phyloP scores from a whole-genome alignment of 2,329 filamentous ascomycete species.

The Lachnellula subtilissima region DNA sequence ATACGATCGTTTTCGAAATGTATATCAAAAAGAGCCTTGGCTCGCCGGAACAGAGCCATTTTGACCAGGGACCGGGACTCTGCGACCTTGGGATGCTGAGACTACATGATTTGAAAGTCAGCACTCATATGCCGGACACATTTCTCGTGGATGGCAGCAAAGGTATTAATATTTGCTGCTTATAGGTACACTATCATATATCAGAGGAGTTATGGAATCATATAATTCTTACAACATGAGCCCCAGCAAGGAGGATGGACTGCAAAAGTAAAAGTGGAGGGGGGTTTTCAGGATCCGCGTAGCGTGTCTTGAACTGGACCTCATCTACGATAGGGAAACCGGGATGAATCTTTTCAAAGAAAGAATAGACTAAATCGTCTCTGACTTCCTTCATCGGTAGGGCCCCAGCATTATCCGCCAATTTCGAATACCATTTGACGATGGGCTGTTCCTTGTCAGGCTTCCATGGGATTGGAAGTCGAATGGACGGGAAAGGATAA shows the following conservation, averaged over 20 bases:
- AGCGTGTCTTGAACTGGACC: slow-evolving; percentile 17
- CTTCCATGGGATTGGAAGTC: slow-evolving; percentile 14
- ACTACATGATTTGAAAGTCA: too few species aligned
- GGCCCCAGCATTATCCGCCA: slow-evolving; percentile 6
- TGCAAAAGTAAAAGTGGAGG: slow-evolving; percentile 30
- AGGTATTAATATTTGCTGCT: too few species aligned
- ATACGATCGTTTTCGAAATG: slow-evolving; percentile 28
- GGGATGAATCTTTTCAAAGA: slow-evolving; percentile 24
- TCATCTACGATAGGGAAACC: slow-evolving; percentile 23
- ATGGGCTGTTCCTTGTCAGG: slow-evolving; percentile 13
- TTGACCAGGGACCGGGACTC: slow-evolving; percentile 21
- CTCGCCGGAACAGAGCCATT: slow-evolving; percentile 25
- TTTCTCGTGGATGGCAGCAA: too few species aligned
- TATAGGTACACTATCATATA: too few species aligned
- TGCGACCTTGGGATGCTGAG: slow-evolving; percentile 22
- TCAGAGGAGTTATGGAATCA: too few species aligned
- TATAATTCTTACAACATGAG: slow-evolving; percentile 17
- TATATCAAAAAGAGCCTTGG: slow-evolving; percentile 27
- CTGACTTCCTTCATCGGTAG: slow-evolving; percentile 21
- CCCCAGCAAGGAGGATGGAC: slow-evolving; percentile 27
- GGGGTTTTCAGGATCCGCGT: slow-evolving; percentile 12
- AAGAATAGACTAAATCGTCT: slow-evolving; percentile 24
- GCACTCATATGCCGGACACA: too few species aligned
- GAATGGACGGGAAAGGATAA: slow-evolving; percentile 18
- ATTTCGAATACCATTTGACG: too few species aligned